Evolutionary conservation across 352 stramenopile species (phyloP), one percentile per base, ranked within the genome.

Genomic region (Globisporangium viniferum): DNA sequence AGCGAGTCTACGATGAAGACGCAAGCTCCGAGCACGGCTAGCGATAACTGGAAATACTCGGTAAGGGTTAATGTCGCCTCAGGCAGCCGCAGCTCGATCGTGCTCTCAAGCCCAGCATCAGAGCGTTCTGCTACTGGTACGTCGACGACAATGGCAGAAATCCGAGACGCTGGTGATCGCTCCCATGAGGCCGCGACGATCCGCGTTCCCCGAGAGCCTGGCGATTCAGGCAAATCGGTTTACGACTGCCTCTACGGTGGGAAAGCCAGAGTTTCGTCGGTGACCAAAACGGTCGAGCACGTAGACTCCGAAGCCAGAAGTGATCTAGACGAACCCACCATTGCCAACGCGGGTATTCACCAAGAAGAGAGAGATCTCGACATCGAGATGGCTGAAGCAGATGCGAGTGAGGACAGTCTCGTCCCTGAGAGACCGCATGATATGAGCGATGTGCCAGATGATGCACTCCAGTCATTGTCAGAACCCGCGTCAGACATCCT

Each of bases 191-290:
- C 27, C 22, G 15, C 63, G 27, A 53, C 65, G 20, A 58, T 85
- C 35, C 78, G 78, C 44, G 67, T 85, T 53, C 57, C 80, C 54
- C 73, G 78, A 27, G 69, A 82, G 67, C 71, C 78, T 57, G 75
- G 76, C 46, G 77, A 77, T 67, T 73, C 71, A n/a, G 73, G 75
- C 5, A 53, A 60, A 24, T 56, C 59, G 15, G 67, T 72, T 18
- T 80, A 77, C n/a, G 59, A 44, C 3, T 68, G 61, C 57, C 65
- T 86, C 33, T 86, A 86, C 48, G 66, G 66, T 12, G 46, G 48
- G 24, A 63, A 65, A 51, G 55, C 14, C 18, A n/a, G 2, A 20
- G 12, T 60, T 3, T 27, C 46, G 2, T 27, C 46, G 2, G 31
- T n/a, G 5, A 22, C 24, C 10, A n/a, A 48, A 53, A 24, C 24